These are phyloP conservation scores for Lipomyces yarrowii DNA, from an alignment of 1,139 yeast genomes.

Conservation along the genomic window DNA sequence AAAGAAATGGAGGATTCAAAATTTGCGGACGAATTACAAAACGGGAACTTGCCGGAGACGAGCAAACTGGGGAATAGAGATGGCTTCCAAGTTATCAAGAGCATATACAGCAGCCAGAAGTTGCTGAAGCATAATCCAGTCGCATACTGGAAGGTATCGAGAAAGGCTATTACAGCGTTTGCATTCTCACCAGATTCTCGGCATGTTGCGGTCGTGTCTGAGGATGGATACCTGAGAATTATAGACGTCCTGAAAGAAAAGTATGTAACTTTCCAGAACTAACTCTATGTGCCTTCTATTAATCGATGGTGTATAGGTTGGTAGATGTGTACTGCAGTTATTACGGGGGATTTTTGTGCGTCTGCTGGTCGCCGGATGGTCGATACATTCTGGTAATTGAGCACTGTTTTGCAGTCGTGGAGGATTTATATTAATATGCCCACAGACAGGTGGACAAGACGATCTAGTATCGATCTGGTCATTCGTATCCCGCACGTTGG, in stretches of 20 bases:
- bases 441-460: constrained; percentile 52
- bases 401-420: not conserved
- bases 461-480: constrained; percentile 46
- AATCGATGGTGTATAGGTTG: constrained; percentile 35
- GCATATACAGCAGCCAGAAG: constrained; percentile 32
- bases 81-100: constrained; percentile 30
- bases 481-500: constrained; percentile 36
- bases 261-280: not conserved
- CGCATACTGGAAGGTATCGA: constrained; percentile 64
- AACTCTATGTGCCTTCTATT: not conserved
- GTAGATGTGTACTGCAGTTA: constrained; percentile 67
- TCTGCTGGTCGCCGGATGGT: constrained; percentile 66
- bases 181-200: constrained; percentile 52
- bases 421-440: not conserved
- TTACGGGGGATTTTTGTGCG: constrained; percentile 65
- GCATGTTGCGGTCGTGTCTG: constrained; percentile 56
- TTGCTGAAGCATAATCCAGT: constrained; percentile 48
- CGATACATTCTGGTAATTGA: constrained; percentile 51
- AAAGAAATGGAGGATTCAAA: constrained; percentile 47
- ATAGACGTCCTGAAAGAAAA: constrained; percentile 55
- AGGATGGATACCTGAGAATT: constrained; percentile 66
- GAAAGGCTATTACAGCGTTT: constrained; percentile 58
- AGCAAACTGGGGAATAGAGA: constrained; percentile 16
- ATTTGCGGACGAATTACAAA: constrained; percentile 24
- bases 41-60: constrained; percentile 21